Conservation (phyloP, 1,284 basidiomycete species). For the Thelephora terrestris region DNA sequence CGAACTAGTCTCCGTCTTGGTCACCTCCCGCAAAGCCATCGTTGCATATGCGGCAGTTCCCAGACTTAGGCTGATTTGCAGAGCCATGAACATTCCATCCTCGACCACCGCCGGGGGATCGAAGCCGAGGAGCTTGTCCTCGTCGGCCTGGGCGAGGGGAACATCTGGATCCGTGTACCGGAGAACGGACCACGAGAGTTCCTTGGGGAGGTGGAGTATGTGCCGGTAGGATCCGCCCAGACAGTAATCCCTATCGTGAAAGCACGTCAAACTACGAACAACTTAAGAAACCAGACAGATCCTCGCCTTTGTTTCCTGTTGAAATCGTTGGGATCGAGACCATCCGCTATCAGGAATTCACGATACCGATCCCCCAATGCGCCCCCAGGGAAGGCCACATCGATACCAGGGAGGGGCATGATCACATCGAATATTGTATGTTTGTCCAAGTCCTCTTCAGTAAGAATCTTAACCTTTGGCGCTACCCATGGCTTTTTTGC, state of each 20-base stretch:
- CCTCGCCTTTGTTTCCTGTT: slow-evolving; percentile 79
- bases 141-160: slow-evolving; percentile 86
- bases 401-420: slow-evolving; percentile 90
- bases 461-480: slow-evolving; percentile 68
- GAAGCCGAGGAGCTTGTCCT: slow-evolving; percentile 79
- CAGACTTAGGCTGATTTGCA: slow-evolving; percentile 73
- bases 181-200: slow-evolving; percentile 73
- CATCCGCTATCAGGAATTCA: slow-evolving; percentile 75
- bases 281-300: background rate
- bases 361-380: slow-evolving; percentile 73
- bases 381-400: slow-evolving; percentile 84
- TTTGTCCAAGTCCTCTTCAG: slow-evolving; percentile 62
- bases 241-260: slow-evolving; percentile 68
- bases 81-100: slow-evolving; percentile 73
- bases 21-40: slow-evolving; percentile 90
- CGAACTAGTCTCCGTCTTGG: slow-evolving; percentile 85
- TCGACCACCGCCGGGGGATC: slow-evolving; percentile 57
- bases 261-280: background rate
- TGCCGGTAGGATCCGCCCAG: slow-evolving; percentile 90
- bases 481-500: slow-evolving; percentile 47
- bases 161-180: slow-evolving; percentile 92
- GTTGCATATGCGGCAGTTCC: slow-evolving; percentile 90
- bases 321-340: slow-evolving; percentile 82
- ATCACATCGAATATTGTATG: slow-evolving; percentile 91
- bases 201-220: slow-evolving; percentile 77